These are phyloP conservation scores for Ambispora gerdemannii DNA, from an alignment of 192 early-diverging fungal species.

Conservation along the genomic window DNA sequence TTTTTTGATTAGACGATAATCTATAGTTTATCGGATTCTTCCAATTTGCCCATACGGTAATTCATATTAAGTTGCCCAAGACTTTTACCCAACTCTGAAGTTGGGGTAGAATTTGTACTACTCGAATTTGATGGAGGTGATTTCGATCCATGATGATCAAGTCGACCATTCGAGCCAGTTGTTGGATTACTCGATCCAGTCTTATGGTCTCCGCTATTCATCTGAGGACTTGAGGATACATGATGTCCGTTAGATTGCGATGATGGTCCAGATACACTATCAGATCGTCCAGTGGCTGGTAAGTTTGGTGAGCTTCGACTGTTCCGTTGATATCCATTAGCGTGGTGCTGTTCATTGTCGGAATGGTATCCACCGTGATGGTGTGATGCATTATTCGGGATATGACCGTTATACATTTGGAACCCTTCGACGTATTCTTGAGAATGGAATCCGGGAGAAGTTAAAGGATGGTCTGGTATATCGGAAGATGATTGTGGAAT, in stretches of 20 bases:
- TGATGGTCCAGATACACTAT: not conserved
- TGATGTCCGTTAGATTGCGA: not conserved
- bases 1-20: not conserved
- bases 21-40: constrained; percentile 32
- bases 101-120: constrained; percentile 27
- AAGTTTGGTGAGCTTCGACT: not conserved
- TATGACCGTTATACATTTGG: constrained; percentile 10
- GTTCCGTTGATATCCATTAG: constrained; percentile 7
- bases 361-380: constrained; percentile 28
- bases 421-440: constrained; percentile 28
- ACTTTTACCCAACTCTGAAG: constrained; percentile 30
- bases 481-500: constrained; percentile 28
- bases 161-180: not conserved
- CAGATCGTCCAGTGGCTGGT: not conserved
- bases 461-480: constrained; percentile 26
- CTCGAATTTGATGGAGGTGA: not conserved
- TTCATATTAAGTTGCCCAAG: constrained; percentile 28
- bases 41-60: constrained; percentile 33
- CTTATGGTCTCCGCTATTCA: not conserved
- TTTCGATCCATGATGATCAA: not conserved
- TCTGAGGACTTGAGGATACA: not conserved
- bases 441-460: constrained; percentile 22
- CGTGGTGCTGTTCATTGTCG: constrained; percentile 16
- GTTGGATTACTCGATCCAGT: not conserved
- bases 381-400: constrained; percentile 5